Conservation (phyloP, 2,329 filamentous ascomycete species). For the Fonsecaea monophora region DNA sequence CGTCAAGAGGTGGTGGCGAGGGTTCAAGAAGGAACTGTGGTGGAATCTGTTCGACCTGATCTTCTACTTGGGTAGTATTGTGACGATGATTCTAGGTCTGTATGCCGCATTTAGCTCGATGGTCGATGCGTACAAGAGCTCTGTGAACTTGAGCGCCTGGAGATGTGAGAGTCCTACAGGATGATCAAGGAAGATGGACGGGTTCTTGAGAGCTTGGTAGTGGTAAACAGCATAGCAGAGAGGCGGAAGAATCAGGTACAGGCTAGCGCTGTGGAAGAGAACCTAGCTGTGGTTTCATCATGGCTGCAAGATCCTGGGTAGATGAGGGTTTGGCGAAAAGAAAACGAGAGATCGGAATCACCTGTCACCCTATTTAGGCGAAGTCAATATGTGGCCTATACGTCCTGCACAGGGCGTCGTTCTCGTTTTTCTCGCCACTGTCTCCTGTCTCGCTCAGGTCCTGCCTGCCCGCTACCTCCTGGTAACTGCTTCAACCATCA, state of each 20-base stretch:
- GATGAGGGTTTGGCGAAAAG: not conserved
- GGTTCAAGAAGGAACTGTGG: conserved; percentile 41
- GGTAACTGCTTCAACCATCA: no score
- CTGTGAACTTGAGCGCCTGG: conserved; percentile 31
- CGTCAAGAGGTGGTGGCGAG: conserved; percentile 37
- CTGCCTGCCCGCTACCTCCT: no score
- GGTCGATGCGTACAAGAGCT: conserved; percentile 42
- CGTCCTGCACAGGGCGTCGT: no score
- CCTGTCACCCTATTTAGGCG: not conserved
- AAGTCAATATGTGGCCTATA: not conserved
- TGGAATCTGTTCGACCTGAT: conserved; percentile 42
- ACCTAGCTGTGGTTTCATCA: not conserved
- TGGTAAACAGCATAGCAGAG: not conserved
- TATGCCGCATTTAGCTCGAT: conserved; percentile 40
- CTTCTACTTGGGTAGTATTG: conserved; percentile 40
- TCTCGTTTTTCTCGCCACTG: no score
- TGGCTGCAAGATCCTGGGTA: not conserved
- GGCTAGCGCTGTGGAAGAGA: not conserved
- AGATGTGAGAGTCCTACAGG: conserved; percentile 31
- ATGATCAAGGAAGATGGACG: not conserved
- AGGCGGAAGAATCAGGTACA: not conserved
- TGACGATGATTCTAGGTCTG: conserved; percentile 41
- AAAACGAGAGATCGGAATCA: no score
- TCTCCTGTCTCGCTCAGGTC: no score
- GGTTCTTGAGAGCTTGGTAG: not conserved